These are phyloP conservation scores for Lotmaria passim DNA, from an alignment of 208 protist genomes.

Conservation along the genomic window DNA sequence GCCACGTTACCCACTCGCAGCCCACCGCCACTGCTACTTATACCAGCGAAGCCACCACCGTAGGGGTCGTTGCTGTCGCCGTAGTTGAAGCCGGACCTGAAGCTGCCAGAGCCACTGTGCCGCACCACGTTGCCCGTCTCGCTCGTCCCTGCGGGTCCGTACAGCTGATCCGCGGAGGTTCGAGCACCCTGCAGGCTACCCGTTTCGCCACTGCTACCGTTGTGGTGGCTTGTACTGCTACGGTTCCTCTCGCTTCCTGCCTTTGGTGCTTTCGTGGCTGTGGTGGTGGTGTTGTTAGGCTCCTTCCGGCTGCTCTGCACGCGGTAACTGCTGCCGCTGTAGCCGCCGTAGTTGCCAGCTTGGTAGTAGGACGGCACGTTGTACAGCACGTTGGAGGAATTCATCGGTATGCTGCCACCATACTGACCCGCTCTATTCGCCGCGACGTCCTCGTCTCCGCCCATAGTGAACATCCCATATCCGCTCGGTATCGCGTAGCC, in stretches of 20 bases:
- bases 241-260: too few species aligned
- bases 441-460: not conserved
- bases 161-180: not conserved
- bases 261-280: too few species aligned
- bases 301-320: slow-evolving; percentile 4
- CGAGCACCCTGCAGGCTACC: not conserved
- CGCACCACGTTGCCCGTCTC: not conserved
- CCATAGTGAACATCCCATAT: slow-evolving; percentile 16
- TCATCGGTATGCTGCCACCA: too few species aligned
- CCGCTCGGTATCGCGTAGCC: not conserved
- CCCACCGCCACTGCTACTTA: not conserved
- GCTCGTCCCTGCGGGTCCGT: not conserved
- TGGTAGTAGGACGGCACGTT: slow-evolving; percentile 20
- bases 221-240: not conserved
- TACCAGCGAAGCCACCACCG: not conserved
- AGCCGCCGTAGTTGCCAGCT: slow-evolving; percentile 14
- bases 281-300: too few species aligned
- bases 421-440: not conserved
- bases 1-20: not conserved
- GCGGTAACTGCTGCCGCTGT: not conserved
- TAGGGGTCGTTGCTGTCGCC: not conserved
- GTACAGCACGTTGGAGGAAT: not conserved
- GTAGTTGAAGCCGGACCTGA: slow-evolving; percentile 1
- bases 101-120: not conserved
- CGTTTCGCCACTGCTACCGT: not conserved